phyloP scores from a whole-genome alignment of 257 asterid species.

The Plantago elongata region DNA sequence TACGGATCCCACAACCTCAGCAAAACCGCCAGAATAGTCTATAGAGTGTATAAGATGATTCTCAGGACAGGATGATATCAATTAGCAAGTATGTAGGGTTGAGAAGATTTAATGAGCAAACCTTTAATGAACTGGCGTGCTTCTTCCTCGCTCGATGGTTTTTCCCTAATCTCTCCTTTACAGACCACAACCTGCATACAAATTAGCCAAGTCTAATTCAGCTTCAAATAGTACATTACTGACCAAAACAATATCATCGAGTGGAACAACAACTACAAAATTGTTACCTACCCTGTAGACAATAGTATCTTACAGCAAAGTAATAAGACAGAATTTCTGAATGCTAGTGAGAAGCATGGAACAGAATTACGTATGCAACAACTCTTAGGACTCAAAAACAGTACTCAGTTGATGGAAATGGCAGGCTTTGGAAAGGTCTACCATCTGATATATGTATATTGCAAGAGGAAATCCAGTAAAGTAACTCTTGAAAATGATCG shows the following conservation, averaged over 20 bases:
- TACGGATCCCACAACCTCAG: slow-evolving; percentile 75
- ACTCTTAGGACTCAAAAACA: background rate
- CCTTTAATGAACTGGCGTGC: slow-evolving; percentile 68
- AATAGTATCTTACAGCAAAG: slow-evolving; percentile 10
- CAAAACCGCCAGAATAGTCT: slow-evolving; percentile 83
- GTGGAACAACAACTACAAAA: background rate
- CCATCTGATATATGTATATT: slow-evolving; percentile 2
- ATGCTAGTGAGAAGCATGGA: background rate
- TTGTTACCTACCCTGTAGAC: background rate
- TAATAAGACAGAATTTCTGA: background rate
- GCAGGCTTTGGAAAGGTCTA: background rate
- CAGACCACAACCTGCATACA: slow-evolving; percentile 78
- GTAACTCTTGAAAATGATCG: background rate
- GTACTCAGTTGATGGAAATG: background rate
- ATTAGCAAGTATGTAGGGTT: background rate
- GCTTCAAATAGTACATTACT: slow-evolving; percentile 28
- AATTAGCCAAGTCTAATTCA: slow-evolving; percentile 35
- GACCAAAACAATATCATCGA: slow-evolving; percentile 24
- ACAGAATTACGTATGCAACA: background rate
- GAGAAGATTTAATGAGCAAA: slow-evolving; percentile 21
- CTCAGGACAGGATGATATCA: slow-evolving; percentile 5
- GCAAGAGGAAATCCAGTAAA: background rate
- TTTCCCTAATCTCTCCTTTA: slow-evolving; percentile 73
- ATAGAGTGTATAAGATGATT: slow-evolving; percentile 18
- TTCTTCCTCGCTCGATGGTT: slow-evolving; percentile 70